Evolutionary conservation across 2,329 filamentous ascomycete genomes (phyloP).

Genomic region (Penicillium janthinellum): DNA sequence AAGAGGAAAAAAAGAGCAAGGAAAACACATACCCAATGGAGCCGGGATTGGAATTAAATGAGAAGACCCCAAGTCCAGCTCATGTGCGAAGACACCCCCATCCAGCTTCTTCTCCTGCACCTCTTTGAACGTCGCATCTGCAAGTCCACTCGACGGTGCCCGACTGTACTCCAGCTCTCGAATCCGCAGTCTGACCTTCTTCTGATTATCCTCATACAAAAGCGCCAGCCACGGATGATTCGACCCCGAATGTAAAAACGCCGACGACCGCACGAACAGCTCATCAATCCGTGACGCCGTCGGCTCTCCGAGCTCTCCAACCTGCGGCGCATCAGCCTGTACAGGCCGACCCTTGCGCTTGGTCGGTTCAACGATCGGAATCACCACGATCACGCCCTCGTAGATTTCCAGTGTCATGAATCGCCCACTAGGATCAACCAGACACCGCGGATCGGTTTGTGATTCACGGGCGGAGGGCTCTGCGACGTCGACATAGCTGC

Average conservation of each 20-base stretch:
- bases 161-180: constrained; percentile 57
- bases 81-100: constrained; percentile 46
- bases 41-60: constrained; percentile 63
- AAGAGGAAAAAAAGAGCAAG: neutral
- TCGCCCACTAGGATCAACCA: constrained; percentile 76
- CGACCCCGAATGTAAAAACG: constrained; percentile 61
- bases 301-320: constrained; percentile 63
- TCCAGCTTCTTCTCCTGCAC: constrained; percentile 42
- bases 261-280: constrained; percentile 66
- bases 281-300: constrained; percentile 66
- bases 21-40: constrained; percentile 50
- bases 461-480: constrained; percentile 69
- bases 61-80: constrained; percentile 62
- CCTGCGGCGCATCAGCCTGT: constrained; percentile 37
- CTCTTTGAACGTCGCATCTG: constrained; percentile 57
- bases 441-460: constrained; percentile 78
- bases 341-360: constrained; percentile 43
- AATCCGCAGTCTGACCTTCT: constrained; percentile 58
- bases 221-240: constrained; percentile 64
- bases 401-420: constrained; percentile 69
- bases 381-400: constrained; percentile 66
- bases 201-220: constrained; percentile 65
- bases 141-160: constrained; percentile 48
- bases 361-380: constrained; percentile 61
- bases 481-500: constrained; percentile 61